Conservation (phyloP, 1,284 basidiomycete genomes). For the Sporisorium exsertum region DNA sequence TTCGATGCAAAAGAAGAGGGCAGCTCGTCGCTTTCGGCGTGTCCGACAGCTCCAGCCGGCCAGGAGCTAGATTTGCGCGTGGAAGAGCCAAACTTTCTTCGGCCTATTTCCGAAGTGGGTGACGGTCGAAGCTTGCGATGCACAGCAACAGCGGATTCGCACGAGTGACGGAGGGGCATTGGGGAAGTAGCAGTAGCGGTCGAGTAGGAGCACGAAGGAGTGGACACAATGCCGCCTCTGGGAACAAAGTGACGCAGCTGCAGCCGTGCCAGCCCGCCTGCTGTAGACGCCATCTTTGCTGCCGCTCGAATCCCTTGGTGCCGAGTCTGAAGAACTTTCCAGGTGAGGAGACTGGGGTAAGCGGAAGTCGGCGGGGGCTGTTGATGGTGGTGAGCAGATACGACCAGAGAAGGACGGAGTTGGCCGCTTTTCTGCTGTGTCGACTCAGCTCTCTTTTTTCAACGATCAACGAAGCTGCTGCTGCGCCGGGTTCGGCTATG, state of each 20-base stretch:
- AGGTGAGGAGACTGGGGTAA: background rate
- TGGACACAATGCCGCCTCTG: conserved; percentile 8
- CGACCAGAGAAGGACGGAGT: background rate
- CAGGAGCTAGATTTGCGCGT: conserved; percentile 30
- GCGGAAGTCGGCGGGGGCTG: background rate
- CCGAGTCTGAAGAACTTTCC: background rate
- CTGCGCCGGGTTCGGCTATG: background rate
- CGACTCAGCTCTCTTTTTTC: background rate
- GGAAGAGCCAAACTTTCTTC: conserved; percentile 19
- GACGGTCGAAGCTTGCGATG: background rate
- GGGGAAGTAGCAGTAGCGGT: conserved; percentile 1
- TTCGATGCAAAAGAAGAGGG: conserved; percentile 9
- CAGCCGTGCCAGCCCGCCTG: conserved; percentile 23
- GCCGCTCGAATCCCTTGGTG: background rate
- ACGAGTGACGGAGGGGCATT: no score
- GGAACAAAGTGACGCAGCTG: conserved; percentile 30
- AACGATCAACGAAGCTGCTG: no score
- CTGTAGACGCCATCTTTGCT: conserved; percentile 30
- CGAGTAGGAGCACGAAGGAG: conserved; percentile 26
- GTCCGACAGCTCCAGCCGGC: conserved; percentile 30
- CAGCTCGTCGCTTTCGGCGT: conserved; percentile 1
- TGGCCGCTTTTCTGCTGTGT: background rate
- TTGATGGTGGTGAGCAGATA: background rate
- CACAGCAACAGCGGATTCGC: background rate
- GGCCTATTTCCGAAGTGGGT: background rate